phyloP scores from a whole-genome alignment of 352 stramenopile genomes.

The Globisporangium heterothallicum region DNA sequence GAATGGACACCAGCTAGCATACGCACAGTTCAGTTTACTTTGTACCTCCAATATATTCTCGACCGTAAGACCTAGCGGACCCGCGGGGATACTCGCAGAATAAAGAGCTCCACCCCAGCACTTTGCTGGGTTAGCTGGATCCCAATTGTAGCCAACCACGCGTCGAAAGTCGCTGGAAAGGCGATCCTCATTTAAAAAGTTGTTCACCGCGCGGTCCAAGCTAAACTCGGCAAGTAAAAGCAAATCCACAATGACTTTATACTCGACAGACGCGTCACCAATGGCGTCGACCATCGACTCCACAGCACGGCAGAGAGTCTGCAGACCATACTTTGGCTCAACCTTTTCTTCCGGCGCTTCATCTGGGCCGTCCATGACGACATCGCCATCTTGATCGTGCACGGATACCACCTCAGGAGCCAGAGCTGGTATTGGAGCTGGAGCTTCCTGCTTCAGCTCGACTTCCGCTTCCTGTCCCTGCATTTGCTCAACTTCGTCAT shows the following conservation, averaged over 20 bases:
- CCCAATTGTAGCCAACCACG: conserved; percentile 67
- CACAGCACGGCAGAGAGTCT: conserved; percentile 65
- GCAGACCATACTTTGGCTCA: conserved; percentile 74
- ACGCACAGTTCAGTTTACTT: neutral
- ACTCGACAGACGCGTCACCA: conserved; percentile 45
- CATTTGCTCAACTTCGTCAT: conserved; percentile 3
- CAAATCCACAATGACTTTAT: conserved; percentile 71
- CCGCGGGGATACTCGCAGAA: conserved; percentile 64
- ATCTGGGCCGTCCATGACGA: conserved; percentile 46
- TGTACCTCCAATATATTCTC: conserved; percentile 82
- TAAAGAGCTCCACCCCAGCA: conserved; percentile 59
- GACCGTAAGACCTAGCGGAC: conserved; percentile 80
- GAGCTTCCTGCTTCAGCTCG: neutral
- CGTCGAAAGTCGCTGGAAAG: conserved; percentile 75
- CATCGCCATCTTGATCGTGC: conserved; percentile 50
- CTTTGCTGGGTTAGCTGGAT: conserved; percentile 40
- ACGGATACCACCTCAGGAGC: neutral
- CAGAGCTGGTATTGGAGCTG: too few relatives aligned
- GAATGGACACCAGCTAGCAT: too few relatives aligned
- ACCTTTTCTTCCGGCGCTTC: conserved; percentile 17
- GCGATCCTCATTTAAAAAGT: conserved; percentile 72
- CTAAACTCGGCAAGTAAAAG: conserved; percentile 75
- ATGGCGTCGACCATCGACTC: conserved; percentile 81
- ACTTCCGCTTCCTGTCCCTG: neutral
- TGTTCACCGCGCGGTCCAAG: conserved; percentile 77